A percentile compares a stretch with the other conserved stretches of the same genome.
Conservation (phyloP, 352 stramenopile species). For the Phytophthora parvispora region DNA sequence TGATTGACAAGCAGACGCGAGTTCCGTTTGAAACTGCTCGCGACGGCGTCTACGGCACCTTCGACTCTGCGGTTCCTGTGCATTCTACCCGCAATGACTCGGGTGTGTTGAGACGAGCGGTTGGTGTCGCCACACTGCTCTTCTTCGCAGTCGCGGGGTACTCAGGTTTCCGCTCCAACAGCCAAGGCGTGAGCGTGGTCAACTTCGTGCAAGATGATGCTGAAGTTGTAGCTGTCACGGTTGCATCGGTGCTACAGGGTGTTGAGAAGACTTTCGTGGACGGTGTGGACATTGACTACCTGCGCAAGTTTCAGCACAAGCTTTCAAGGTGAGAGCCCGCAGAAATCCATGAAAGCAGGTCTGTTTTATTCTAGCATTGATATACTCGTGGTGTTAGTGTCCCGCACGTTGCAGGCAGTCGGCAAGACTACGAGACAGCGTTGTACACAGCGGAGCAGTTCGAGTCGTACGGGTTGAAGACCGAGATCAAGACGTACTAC, state of each 20-base stretch:
- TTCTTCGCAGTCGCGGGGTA: conserved; percentile 24
- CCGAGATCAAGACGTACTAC: conserved; percentile 68
- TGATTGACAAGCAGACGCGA: conserved; percentile 8
- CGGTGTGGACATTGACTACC: conserved; percentile 24
- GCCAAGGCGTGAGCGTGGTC: conserved; percentile 8
- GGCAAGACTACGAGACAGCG: conserved; percentile 49
- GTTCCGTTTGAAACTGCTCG: conserved; percentile 1
- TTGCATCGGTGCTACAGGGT: not conserved
- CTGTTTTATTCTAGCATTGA: not conserved
- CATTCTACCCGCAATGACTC: not conserved
- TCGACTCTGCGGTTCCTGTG: not conserved
- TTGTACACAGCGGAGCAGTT: conserved; percentile 62
- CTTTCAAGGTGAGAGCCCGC: conserved; percentile 32
- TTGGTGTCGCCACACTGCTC: conserved; percentile 10
- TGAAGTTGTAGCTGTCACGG: not conserved
- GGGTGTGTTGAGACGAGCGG: conserved; percentile 1
- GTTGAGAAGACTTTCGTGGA: conserved; percentile 29
- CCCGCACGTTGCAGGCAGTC: conserved; percentile 41
- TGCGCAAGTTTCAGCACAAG: conserved; percentile 50
- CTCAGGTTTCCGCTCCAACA: not conserved
- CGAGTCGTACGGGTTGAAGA: conserved; percentile 53
- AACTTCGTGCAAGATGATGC: not conserved
- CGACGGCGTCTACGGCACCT: conserved; percentile 11
- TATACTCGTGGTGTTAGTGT: conserved; percentile 5
- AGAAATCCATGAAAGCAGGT: not conserved